These are phyloP conservation scores for Mycena citricolor DNA, from an alignment of 1,284 basidiomycete genomes.

Conservation along the genomic window DNA sequence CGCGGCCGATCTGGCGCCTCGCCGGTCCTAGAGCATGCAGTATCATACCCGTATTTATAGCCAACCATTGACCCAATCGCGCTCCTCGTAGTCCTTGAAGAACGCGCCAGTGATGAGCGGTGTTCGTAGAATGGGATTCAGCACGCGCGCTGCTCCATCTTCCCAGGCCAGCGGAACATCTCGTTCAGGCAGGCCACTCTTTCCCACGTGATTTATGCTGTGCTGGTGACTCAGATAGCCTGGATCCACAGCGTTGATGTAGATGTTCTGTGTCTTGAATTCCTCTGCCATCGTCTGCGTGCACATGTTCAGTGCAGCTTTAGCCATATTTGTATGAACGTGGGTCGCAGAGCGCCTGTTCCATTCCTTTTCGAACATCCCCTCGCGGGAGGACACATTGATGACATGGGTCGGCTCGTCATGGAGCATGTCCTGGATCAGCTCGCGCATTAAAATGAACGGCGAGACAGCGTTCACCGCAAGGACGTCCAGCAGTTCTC, in stretches of 20 bases:
- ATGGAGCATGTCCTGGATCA: conserved; percentile 29
- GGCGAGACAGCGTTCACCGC: conserved; percentile 36
- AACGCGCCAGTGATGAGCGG: conserved; percentile 17
- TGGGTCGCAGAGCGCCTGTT: conserved; percentile 27
- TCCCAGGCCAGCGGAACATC: conserved; percentile 18
- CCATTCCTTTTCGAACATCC: conserved; percentile 29
- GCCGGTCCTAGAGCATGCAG: neutral
- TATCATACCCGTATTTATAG: conserved; percentile 1
- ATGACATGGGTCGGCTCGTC: conserved; percentile 22
- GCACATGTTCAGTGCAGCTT: conserved; percentile 36
- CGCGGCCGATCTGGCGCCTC: conserved; percentile 46
- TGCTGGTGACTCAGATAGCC: conserved; percentile 32
- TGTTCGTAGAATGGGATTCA: conserved; percentile 20
- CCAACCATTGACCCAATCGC: conserved; percentile 18
- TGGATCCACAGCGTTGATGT: conserved; percentile 35
- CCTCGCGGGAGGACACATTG: conserved; percentile 36
- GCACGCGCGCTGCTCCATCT: conserved; percentile 21
- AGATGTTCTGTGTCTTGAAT: conserved; percentile 30
- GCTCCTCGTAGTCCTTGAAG: conserved; percentile 18
- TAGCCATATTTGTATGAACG: conserved; percentile 37
- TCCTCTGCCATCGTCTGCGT: conserved; percentile 34
- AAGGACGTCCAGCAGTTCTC: conserved; percentile 34
- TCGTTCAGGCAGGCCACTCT: conserved; percentile 8
- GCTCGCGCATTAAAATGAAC: conserved; percentile 34
- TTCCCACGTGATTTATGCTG: conserved; percentile 18